Evolutionary conservation across 192 early-diverging fungal genomes (phyloP).

Genomic region (Anaeromyces robustus): DNA sequence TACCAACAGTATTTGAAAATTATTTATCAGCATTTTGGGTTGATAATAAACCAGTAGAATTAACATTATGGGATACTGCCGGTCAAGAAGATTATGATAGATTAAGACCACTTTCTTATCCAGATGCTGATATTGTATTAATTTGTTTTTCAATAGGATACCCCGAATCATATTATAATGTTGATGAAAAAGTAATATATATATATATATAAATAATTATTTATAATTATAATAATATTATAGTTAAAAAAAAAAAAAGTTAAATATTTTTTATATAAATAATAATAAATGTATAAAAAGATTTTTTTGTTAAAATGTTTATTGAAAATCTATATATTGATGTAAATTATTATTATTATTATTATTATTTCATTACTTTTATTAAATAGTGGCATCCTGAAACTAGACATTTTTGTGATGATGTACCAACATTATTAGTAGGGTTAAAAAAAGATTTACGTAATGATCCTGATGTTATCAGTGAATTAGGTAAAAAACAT

Average conservation of each 20-base stretch:
- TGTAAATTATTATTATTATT: no score
- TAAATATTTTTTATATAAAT: no score
- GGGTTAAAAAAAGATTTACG: neutral
- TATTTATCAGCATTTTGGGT: neutral
- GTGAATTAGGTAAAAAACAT: neutral
- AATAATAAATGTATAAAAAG: no score
- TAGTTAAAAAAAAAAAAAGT: no score
- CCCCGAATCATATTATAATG: neutral
- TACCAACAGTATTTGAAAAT: constrained; percentile 4
- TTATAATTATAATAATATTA: no score
- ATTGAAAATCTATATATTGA: no score
- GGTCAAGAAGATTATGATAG: constrained; percentile 10
- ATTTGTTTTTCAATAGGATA: neutral
- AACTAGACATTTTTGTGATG: neutral
- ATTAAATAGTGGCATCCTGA: neutral
- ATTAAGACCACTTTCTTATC: constrained; percentile 5
- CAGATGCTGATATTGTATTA: neutral
- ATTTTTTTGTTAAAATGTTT: no score
- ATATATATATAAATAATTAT: no score
- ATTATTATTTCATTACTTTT: no score
- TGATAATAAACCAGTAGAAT: neutral
- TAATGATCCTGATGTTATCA: neutral
- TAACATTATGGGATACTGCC: constrained; percentile 7
- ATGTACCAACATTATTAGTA: neutral
- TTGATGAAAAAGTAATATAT: neutral